Conservation (phyloP, 2,329 filamentous ascomycete genomes). For the Penicillium sp. region DNA sequence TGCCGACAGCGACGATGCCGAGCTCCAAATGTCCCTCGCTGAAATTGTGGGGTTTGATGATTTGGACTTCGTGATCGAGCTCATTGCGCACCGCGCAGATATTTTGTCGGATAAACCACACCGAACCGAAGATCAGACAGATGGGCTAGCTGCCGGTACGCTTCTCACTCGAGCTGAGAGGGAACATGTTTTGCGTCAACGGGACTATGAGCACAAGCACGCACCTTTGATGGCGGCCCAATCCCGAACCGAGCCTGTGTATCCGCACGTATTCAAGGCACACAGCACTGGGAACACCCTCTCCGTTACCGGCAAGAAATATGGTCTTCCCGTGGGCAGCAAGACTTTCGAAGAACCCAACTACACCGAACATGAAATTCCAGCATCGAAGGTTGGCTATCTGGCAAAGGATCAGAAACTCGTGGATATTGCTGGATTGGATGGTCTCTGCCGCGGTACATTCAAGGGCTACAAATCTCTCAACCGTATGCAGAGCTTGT, state of each 20-base stretch:
- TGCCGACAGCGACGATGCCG: conserved; percentile 69
- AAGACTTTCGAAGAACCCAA: conserved; percentile 66
- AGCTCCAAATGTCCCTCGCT: conserved; percentile 83
- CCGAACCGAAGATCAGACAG: conserved; percentile 35
- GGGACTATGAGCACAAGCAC: conserved; percentile 80
- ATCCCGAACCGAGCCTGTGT: conserved; percentile 65
- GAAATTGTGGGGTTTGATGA: conserved; percentile 92
- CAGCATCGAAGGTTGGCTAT: conserved; percentile 72
- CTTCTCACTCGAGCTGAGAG: conserved; percentile 73
- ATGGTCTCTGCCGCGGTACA: conserved; percentile 82
- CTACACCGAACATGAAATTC: conserved; percentile 86
- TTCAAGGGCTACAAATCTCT: conserved; percentile 91
- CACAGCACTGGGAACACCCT: conserved; percentile 83
- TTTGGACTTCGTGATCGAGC: conserved; percentile 83
- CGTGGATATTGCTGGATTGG: conserved; percentile 73
- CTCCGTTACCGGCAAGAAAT: conserved; percentile 73
- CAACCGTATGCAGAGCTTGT: conserved; percentile 96
- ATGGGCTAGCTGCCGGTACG: conserved; percentile 48
- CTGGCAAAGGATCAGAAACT: conserved; percentile 69
- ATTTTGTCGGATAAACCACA: conserved; percentile 50
- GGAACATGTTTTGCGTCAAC: conserved; percentile 68
- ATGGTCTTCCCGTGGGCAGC: conserved; percentile 72
- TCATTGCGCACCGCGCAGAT: conserved; percentile 71
- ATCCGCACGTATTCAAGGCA: conserved; percentile 87
- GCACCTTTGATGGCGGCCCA: conserved; percentile 66